These are phyloP conservation scores for Calonectria pseudoreteaudii DNA, from an alignment of 2,329 filamentous ascomycete species.

Conservation along the genomic window DNA sequence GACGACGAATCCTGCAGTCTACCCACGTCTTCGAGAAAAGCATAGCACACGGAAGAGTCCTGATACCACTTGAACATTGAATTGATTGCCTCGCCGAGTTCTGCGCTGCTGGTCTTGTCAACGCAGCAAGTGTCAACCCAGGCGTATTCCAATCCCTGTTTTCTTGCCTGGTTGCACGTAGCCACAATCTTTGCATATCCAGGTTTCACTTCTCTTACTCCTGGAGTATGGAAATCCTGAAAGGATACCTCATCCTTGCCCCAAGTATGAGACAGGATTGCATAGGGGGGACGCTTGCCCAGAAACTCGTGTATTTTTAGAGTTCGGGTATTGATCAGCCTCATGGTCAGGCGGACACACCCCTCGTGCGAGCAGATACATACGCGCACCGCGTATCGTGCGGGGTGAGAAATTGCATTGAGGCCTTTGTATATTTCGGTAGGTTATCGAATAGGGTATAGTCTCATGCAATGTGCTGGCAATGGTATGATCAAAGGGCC, in stretches of 20 bases:
- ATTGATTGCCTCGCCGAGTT: conserved; percentile 43
- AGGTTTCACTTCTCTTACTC: background rate
- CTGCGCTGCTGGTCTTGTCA: conserved; percentile 42
- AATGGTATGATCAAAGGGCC: background rate
- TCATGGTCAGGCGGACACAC: background rate
- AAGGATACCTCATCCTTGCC: conserved; percentile 45
- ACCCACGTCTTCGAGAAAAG: conserved; percentile 34
- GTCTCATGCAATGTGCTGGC: background rate
- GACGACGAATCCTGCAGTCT: background rate
- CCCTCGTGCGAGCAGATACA: background rate
- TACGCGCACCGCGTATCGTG: background rate
- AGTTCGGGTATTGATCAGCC: background rate
- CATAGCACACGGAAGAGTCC: conserved; percentile 40
- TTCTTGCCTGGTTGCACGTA: conserved; percentile 28
- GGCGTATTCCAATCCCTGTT: conserved; percentile 27
- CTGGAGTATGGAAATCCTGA: conserved; percentile 34
- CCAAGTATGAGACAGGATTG: conserved; percentile 53
- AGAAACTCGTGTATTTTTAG: background rate
- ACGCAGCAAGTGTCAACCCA: conserved; percentile 48
- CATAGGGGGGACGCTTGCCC: conserved; percentile 41
- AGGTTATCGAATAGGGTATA: background rate
- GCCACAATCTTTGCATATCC: conserved; percentile 37
- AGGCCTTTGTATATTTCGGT: background rate
- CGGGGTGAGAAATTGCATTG: background rate
- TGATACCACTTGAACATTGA: conserved; percentile 46